A percentile compares a stretch with the other conserved stretches of the same genome.
phyloP scores from a whole-genome alignment of 495 filamentous ascomycete species.

The Cetradonia linearis region DNA sequence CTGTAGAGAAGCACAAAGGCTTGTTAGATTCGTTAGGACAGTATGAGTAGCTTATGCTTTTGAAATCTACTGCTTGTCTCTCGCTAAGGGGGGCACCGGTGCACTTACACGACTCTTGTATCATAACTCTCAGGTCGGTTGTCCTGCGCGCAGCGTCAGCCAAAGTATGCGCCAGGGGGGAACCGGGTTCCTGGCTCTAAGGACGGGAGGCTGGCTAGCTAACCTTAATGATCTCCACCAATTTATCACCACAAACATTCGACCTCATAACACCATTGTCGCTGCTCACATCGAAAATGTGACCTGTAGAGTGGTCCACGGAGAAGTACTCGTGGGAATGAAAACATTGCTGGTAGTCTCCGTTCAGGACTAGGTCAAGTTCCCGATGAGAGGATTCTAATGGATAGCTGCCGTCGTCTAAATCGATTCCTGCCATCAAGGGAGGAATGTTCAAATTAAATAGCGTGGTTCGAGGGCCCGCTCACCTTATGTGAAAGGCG shows the following conservation, averaged over 20 bases:
- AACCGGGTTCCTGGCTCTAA: background rate
- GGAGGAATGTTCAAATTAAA: background rate
- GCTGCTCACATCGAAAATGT: background rate
- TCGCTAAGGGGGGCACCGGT: background rate
- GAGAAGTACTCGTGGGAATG: no score
- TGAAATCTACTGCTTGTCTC: background rate
- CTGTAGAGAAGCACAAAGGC: background rate
- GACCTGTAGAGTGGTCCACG: slow-evolving; percentile 1
- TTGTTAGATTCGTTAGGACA: background rate
- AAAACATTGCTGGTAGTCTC: no score
- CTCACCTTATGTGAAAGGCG: background rate
- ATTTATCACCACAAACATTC: slow-evolving; percentile 7
- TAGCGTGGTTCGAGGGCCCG: no score
- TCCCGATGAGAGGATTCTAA: no score
- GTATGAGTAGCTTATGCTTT: background rate
- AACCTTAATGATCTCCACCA: slow-evolving; percentile 11
- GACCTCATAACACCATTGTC: slow-evolving; percentile 13
- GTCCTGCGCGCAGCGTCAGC: no score
- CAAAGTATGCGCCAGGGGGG: slow-evolving; percentile 4
- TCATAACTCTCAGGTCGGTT: no score
- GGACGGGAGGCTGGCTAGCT: slow-evolving; percentile 1
- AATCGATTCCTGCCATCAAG: no score
- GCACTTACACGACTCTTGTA: no score
- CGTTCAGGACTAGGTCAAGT: no score
- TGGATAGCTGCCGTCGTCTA: no score